A percentile compares a stretch with the other conserved stretches of the same genome.
These are phyloP conservation scores for Bruguiera gymnorhiza DNA, from an alignment of 345 rosid genomes.

Conservation along the genomic window DNA sequence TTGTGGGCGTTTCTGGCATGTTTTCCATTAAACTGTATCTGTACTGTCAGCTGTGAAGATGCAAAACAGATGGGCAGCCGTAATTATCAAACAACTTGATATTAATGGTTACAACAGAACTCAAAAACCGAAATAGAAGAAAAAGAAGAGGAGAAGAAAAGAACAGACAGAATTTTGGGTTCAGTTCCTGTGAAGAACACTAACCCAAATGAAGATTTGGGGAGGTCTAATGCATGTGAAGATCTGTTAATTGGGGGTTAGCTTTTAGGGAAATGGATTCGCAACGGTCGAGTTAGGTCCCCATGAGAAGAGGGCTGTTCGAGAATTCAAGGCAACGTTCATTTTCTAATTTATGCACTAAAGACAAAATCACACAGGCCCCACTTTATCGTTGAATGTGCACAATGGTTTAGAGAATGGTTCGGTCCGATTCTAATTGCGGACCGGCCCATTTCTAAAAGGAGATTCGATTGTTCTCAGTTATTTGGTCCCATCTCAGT, in stretches of 20 bases:
- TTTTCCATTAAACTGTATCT: conserved; percentile 35
- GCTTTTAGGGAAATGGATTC: conserved; percentile 7
- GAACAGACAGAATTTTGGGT: too few species aligned
- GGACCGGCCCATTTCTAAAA: too few species aligned
- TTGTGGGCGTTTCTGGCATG: conserved; percentile 27
- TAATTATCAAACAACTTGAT: too few species aligned
- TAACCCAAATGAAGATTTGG: neutral
- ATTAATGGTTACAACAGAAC: too few species aligned
- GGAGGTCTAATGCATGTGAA: neutral
- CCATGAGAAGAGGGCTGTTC: conserved; percentile 6
- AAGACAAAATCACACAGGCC: too few species aligned
- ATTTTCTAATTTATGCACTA: neutral
- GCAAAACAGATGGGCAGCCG: neutral
- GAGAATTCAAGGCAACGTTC: conserved; percentile 20
- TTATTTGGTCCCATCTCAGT: too few species aligned
- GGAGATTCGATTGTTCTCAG: too few species aligned
- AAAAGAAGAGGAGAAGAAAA: too few species aligned
- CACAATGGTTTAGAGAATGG: too few species aligned
- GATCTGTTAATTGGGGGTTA: neutral
- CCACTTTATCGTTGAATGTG: too few species aligned
- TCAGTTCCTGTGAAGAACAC: neutral
- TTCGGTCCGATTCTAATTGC: too few species aligned
- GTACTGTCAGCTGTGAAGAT: neutral
- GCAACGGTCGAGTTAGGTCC: conserved; percentile 46
- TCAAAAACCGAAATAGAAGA: too few species aligned